Evolutionary conservation across 169 alveolate species (phyloP), one percentile per base, ranked within the genome.

Genomic region (Miamiensis avidus): DNA sequence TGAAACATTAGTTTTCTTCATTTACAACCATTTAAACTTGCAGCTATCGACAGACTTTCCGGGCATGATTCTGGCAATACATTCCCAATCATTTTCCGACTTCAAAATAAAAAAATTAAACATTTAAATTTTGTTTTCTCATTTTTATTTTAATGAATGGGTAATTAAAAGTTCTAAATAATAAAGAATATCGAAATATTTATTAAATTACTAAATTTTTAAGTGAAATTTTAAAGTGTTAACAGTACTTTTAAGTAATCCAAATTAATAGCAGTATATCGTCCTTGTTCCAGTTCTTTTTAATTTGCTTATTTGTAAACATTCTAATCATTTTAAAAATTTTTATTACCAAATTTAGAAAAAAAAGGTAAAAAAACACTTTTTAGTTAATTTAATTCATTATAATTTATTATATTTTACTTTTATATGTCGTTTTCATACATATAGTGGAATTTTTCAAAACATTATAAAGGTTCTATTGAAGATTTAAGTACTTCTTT

Each of bases 201-300:
- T 73, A 73, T n/a, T 73, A 29, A 29, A 73, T 77, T 77, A 77
- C 82, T 69, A 77, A 27, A 27, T 30, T 31, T 33, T 77, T 77
- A 26, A 33, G 72, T 65, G 82, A 25, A 27, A 77, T 31, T 20
- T 79, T 49, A 30, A 49, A 31, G 20, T 49, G 49, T 25, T 75
- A 33, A 49, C 69, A 49, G 20, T 79, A 79, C 29, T 79, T 29
- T 33, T 34, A 29, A 29, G 64, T 49, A 49, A 69, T 34, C 74
- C 76, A 79, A 64, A 79, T n/a, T 25, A 79, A 64, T 34, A 79
- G 29, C 15, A 64, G 30, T 28, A 79, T 65, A 79, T 79, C 84
- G 64, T 79, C 84, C 64, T 79, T 74, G 64, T 79, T 79, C 84
- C 84, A 79, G 64, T 79, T 79, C 29, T 79, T 79, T 79, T 79